Percentiles rank a stretch among this genome's conserved stretches.
phyloP scores from a whole-genome alignment of 2,329 filamentous ascomycete species.

The Fusarium longipes region DNA sequence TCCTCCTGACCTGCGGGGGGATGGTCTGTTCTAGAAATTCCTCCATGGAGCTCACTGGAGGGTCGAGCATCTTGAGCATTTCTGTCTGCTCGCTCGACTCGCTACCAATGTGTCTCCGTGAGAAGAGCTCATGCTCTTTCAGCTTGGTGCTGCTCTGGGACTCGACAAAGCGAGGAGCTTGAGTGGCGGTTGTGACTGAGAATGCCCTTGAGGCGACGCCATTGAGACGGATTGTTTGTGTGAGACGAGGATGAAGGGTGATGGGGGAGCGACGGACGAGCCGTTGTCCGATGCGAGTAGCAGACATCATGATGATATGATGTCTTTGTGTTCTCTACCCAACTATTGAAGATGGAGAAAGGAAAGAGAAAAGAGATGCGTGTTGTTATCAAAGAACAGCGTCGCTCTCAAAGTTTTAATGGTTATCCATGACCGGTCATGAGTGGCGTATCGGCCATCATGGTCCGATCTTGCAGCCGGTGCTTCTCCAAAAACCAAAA shows the following conservation, averaged over 20 bases:
- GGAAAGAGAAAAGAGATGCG: neutral
- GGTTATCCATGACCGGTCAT: slow-evolving; percentile 8
- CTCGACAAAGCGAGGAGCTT: slow-evolving; percentile 37
- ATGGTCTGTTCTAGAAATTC: slow-evolving; percentile 88
- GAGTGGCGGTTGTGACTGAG: slow-evolving; percentile 26
- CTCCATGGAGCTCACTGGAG: slow-evolving; percentile 78
- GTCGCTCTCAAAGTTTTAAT: slow-evolving; percentile 34
- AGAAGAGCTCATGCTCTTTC: slow-evolving; percentile 62
- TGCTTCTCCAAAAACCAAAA: slow-evolving; percentile 1
- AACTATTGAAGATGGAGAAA: slow-evolving; percentile 8
- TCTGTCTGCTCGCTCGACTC: slow-evolving; percentile 72
- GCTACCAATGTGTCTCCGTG: slow-evolving; percentile 87
- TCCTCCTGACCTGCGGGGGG: slow-evolving; percentile 72
- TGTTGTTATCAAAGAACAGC: slow-evolving; percentile 18
- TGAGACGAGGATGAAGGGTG: slow-evolving; percentile 37
- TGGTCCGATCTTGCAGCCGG: slow-evolving; percentile 38
- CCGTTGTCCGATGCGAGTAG: slow-evolving; percentile 45
- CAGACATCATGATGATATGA: slow-evolving; percentile 41
- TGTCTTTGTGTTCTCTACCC: slow-evolving; percentile 14
- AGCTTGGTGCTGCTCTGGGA: slow-evolving; percentile 35
- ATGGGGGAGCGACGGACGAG: slow-evolving; percentile 40
- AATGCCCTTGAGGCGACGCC: slow-evolving; percentile 28
- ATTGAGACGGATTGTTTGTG: slow-evolving; percentile 28
- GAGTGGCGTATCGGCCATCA: slow-evolving; percentile 39
- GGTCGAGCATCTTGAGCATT: slow-evolving; percentile 85